Evolutionary conservation across 805 yeast genomes (phyloP).

Genomic region (Candida ascalaphidarum): DNA sequence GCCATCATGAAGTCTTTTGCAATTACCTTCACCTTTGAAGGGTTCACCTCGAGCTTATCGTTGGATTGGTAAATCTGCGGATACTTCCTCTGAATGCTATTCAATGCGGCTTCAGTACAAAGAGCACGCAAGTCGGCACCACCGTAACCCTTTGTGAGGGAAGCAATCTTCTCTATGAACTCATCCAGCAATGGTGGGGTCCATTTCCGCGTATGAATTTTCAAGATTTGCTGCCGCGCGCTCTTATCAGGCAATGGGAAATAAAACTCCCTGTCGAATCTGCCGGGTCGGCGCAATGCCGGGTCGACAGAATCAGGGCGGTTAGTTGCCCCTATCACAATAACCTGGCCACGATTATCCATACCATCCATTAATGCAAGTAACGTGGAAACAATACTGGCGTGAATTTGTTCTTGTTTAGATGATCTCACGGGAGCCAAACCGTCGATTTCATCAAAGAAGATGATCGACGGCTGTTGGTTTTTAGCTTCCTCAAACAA

Average conservation of each 20-base stretch:
- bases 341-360: slow-evolving; percentile 98
- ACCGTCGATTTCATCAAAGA: slow-evolving; percentile 97
- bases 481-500: slow-evolving; percentile 93
- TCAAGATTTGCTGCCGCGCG: slow-evolving; percentile 70
- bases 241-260: slow-evolving; percentile 84
- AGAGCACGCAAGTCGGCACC: slow-evolving; percentile 95
- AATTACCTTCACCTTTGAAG: slow-evolving; percentile 59
- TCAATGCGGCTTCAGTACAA: slow-evolving; percentile 92
- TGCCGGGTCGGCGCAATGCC: slow-evolving; percentile 91
- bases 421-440: slow-evolving; percentile 96
- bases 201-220: slow-evolving; percentile 89
- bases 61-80: slow-evolving; percentile 84
- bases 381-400: slow-evolving; percentile 90
- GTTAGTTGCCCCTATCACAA: slow-evolving; percentile 96
- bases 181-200: slow-evolving; percentile 53
- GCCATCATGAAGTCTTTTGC: slow-evolving; percentile 85
- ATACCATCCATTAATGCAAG: slow-evolving; percentile 98
- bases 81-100: slow-evolving; percentile 81
- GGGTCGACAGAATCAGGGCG: slow-evolving; percentile 99
- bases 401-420: slow-evolving; percentile 97
- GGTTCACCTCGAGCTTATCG: slow-evolving; percentile 68
- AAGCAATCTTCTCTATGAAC: slow-evolving; percentile 62
- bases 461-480: slow-evolving; percentile 92
- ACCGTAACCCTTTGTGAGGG: slow-evolving; percentile 89
- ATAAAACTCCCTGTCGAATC: slow-evolving; percentile 94